These are phyloP conservation scores for Leucocoprinus sp. DNA, from an alignment of 768 basidiomycete species.

Conservation along the genomic window DNA sequence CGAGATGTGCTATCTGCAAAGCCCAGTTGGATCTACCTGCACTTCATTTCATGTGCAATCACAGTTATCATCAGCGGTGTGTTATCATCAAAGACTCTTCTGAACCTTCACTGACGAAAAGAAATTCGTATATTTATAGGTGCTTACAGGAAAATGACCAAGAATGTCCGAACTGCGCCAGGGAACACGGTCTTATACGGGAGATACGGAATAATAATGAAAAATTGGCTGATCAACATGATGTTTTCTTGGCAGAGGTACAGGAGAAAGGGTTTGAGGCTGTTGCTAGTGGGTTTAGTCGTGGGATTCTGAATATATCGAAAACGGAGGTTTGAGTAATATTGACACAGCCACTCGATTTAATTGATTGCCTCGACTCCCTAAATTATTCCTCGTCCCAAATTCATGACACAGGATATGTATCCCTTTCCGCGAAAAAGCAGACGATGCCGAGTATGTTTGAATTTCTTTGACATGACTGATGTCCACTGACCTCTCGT, in stretches of 20 bases:
- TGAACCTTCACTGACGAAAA: neutral
- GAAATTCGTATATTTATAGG: slow-evolving; percentile 34
- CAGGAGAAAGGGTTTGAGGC: slow-evolving; percentile 65
- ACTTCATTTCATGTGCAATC: slow-evolving; percentile 97
- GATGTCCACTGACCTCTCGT: neutral
- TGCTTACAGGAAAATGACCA: slow-evolving; percentile 86
- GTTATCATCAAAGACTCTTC: slow-evolving; percentile 1
- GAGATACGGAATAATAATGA: slow-evolving; percentile 88
- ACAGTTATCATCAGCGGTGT: slow-evolving; percentile 93
- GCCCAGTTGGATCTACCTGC: slow-evolving; percentile 88
- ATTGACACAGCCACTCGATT: no score
- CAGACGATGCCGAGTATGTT: slow-evolving; percentile 7
- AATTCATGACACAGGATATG: neutral
- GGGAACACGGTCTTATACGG: slow-evolving; percentile 80
- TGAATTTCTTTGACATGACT: neutral
- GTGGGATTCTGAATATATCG: slow-evolving; percentile 49
- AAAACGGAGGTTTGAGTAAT: slow-evolving; percentile 21
- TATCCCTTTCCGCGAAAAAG: slow-evolving; percentile 4
- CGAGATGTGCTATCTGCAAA: slow-evolving; percentile 83
- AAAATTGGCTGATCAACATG: slow-evolving; percentile 73
- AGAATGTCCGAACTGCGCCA: slow-evolving; percentile 84
- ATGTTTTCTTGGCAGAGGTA: slow-evolving; percentile 71
- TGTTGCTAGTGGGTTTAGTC: slow-evolving; percentile 61
- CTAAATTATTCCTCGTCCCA: neutral
- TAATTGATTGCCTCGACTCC: no score